Base-by-base conservation (phyloP, 768 basidiomycete genomes). In the Russula ochroleuca region DNA sequence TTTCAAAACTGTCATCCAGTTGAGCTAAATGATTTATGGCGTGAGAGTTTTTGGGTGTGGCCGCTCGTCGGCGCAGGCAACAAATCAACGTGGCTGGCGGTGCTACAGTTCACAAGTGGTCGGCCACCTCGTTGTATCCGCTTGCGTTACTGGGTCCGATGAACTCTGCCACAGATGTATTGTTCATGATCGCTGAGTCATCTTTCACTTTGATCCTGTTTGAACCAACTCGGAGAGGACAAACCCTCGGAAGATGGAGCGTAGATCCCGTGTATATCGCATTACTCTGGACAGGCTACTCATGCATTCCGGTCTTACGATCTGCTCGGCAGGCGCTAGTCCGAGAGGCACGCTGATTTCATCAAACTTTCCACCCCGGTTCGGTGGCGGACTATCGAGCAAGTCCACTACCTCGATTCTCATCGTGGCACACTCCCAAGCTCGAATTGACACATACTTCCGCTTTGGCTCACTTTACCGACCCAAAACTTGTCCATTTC, bases 301-400 rank as follows among this genome's bases (percentile, higher is more conserved):
- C 37, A 53, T 60, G 59, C 63, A 31, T 61, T 61, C 64, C 64
- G 63, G 63, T 64, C 47, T 40, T 53, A 49, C 58, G 63, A 64
- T 59, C 58, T 59, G 33, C 57, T 59, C 66, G 63, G 58, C 57
- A 8, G 63, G 63, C 49, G 54, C 57, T 49, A 38, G 47, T 56
- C 66, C 66, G 66, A 56, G 47, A 56, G 58, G 63, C 57, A 64
- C 66, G 66, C 66, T 67, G 66, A 65, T 67, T 67, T 67, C 66
- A 67, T 67, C 63, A 56, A 67, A 57, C 58, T 64, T 21, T 38
- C 41, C 64, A 65, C 23, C 48, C 47, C 47, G 28, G 15, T 55
- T 64, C 53, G 43, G 33, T 64, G 57, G 63, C 63, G 58, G 59
- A 57, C 54, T 61, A 53, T 57, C 54, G 40, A 65, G 54, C 47